phyloP scores from a whole-genome alignment of 2,329 filamentous ascomycete species.

The Aquanectria penicillioides region DNA sequence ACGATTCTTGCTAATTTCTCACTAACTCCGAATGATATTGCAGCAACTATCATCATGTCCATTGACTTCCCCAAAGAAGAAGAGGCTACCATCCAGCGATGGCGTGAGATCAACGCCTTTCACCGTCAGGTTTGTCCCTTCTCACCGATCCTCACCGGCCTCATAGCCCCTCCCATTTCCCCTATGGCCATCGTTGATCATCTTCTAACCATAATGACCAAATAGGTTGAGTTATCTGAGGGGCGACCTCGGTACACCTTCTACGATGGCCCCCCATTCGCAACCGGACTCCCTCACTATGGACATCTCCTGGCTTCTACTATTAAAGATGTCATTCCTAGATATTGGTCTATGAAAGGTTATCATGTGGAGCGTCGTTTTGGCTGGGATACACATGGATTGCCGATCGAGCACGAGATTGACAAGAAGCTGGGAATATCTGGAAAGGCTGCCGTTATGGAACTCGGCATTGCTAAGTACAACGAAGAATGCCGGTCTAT shows the following conservation, averaged over 20 bases:
- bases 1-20: neutral
- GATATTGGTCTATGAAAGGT: constrained; percentile 98
- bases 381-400: constrained; percentile 93
- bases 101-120: constrained; percentile 94
- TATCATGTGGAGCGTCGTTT: constrained; percentile 92
- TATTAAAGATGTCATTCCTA: constrained; percentile 95
- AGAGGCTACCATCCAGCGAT: constrained; percentile 83
- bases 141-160: neutral
- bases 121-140: constrained; percentile 72
- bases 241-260: constrained; percentile 90
- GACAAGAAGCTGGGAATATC: constrained; percentile 95
- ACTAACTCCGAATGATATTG: neutral
- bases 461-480: constrained; percentile 88
- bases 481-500: constrained; percentile 92
- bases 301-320: constrained; percentile 87
- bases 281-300: constrained; percentile 74
- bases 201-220: constrained; percentile 17
- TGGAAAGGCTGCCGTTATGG: constrained; percentile 84
- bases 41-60: constrained; percentile 65
- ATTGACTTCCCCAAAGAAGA: constrained; percentile 95
- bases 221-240: constrained; percentile 78
- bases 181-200: neutral
- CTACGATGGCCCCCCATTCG: constrained; percentile 88
- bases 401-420: constrained; percentile 97
- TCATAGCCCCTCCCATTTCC: neutral